Evolutionary conservation across 345 rosid genomes (phyloP).

Genomic region (Atalantia buxifolia): DNA sequence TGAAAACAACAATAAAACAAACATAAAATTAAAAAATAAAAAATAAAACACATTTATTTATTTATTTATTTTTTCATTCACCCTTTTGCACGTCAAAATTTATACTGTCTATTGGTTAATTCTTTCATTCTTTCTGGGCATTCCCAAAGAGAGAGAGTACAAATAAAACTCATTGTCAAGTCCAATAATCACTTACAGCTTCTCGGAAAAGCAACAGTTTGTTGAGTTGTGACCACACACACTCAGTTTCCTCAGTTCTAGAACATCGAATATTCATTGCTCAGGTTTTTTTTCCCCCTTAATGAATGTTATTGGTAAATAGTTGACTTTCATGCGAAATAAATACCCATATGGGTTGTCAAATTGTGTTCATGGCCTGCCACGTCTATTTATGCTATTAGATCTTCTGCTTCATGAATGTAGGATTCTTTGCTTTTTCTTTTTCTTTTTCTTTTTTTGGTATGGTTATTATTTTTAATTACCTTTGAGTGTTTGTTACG

Average conservation of each 20-base stretch:
- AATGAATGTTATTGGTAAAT: neutral
- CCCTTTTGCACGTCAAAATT: too few species aligned
- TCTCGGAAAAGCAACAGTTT: neutral
- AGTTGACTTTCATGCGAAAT: constrained; percentile 32
- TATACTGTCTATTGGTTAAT: too few species aligned
- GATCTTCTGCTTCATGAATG: constrained; percentile 1
- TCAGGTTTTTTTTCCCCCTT: constrained; percentile 6
- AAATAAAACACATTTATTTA: too few species aligned
- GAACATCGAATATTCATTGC: constrained; percentile 14
- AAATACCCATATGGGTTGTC: constrained; percentile 19
- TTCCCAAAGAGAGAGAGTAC: neutral
- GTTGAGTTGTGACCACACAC: neutral
- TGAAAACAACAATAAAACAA: neutral
- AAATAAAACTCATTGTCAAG: neutral
- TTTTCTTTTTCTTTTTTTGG: constrained; percentile 2
- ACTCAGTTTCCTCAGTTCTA: constrained; percentile 2
- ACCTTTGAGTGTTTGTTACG: neutral
- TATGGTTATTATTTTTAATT: neutral
- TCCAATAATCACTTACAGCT: neutral
- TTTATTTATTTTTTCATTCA: too few species aligned
- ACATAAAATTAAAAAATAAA: too few species aligned
- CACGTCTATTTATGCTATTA: constrained; percentile 1
- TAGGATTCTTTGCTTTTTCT: neutral
- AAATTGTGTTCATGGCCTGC: neutral
- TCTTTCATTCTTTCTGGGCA: neutral